phyloP scores from a whole-genome alignment of 2,329 filamentous ascomycete species.

The Zasmidium angulare region DNA sequence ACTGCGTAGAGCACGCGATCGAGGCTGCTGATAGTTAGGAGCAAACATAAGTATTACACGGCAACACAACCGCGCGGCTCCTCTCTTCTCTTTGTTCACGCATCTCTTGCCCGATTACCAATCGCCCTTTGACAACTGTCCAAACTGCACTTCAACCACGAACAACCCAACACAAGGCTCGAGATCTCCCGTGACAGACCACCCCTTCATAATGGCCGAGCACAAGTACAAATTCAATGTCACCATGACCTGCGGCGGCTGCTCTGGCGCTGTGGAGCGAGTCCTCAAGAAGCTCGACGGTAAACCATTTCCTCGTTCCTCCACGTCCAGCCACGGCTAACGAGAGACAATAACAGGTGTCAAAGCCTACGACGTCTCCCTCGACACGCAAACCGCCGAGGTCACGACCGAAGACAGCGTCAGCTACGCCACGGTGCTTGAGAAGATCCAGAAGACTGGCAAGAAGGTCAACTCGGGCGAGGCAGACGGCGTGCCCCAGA shows the following conservation, averaged over 20 bases:
- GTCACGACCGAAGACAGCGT: slow-evolving; percentile 69
- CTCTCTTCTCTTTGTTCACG: neutral
- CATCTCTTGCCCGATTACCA: neutral
- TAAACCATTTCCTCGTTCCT: too few species aligned
- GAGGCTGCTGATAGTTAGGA: neutral
- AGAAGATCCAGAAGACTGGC: slow-evolving; percentile 91
- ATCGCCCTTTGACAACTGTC: neutral
- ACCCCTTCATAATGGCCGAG: slow-evolving; percentile 68
- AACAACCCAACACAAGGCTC: neutral
- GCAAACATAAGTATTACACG: neutral
- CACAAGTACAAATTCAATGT: slow-evolving; percentile 96
- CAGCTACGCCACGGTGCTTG: slow-evolving; percentile 76
- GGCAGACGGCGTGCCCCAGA: slow-evolving; percentile 61
- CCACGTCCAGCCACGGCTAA: too few species aligned
- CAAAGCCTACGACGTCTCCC: slow-evolving; percentile 81
- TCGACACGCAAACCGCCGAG: slow-evolving; percentile 80
- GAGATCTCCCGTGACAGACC: neutral
- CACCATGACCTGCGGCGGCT: slow-evolving; percentile 91
- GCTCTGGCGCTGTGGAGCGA: slow-evolving; percentile 88
- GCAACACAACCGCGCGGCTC: neutral
- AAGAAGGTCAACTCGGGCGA: slow-evolving; percentile 82
- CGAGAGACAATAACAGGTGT: too few species aligned
- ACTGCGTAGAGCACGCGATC: neutral
- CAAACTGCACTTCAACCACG: neutral
- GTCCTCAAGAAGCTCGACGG: slow-evolving; percentile 73